Conservation (phyloP, 805 yeast genomes). For the Kodamaea laetipori region DNA sequence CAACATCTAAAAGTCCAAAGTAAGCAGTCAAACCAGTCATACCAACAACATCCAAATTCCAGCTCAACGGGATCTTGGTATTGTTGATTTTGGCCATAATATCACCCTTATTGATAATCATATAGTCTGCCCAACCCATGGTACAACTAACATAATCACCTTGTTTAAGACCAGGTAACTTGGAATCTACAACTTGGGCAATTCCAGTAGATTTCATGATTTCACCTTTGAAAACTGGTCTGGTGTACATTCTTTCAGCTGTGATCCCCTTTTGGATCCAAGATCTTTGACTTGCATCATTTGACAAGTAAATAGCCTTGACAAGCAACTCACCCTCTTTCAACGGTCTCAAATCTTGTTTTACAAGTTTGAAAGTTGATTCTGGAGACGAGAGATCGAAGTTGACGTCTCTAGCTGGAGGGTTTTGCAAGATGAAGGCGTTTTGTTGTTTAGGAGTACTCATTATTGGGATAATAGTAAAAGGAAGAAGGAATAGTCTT, state of each 20-base stretch:
- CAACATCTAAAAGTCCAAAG: conserved; percentile 52
- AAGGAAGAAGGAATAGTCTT: no score
- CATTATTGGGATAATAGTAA: no score
- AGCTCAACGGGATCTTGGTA: conserved; percentile 18
- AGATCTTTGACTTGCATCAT: conserved; percentile 40
- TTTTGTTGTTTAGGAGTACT: conserved; percentile 9
- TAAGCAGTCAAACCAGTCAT: conserved; percentile 64
- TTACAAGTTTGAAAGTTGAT: conserved; percentile 33
- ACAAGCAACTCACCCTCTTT: conserved; percentile 30
- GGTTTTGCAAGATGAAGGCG: conserved; percentile 22
- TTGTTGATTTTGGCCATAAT: conserved; percentile 33
- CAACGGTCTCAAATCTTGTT: conserved; percentile 18
- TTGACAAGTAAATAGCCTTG: conserved; percentile 32
- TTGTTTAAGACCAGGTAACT: conserved; percentile 35
- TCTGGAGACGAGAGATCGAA: conserved; percentile 21
- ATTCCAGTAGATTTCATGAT: conserved; percentile 50
- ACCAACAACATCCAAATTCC: conserved; percentile 39
- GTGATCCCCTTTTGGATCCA: conserved; percentile 34
- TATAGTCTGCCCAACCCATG: conserved; percentile 52
- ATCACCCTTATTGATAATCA: conserved; percentile 30
- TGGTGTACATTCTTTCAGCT: conserved; percentile 32
- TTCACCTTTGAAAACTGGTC: conserved; percentile 46
- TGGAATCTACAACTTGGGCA: conserved; percentile 52
- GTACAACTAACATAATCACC: conserved; percentile 48
- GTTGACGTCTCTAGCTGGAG: conserved; percentile 23